phyloP scores from a whole-genome alignment of 768 basidiomycete genomes.

The Sistotremastrum niveocremeum region DNA sequence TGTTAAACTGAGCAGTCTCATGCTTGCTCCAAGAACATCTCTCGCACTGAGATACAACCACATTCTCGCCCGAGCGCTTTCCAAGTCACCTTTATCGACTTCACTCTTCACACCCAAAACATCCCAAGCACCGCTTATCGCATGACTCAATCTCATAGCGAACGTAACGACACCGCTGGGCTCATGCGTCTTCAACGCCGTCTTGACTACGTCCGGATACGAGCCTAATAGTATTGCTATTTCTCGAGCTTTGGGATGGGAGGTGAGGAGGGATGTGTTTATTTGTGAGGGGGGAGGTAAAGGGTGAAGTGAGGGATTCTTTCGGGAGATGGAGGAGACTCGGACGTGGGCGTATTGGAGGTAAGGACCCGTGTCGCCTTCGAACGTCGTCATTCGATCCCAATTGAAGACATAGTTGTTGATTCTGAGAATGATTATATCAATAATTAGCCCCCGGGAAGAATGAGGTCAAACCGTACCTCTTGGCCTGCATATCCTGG shows the following conservation, averaged over 20 bases:
- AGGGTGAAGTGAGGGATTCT: conserved; percentile 78
- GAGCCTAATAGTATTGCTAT: conserved; percentile 76
- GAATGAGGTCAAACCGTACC: conserved; percentile 31
- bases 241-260: conserved; percentile 64
- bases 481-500: conserved; percentile 91
- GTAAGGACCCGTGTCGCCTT: conserved; percentile 93
- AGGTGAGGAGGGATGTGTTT: conserved; percentile 48
- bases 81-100: conserved; percentile 33
- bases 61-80: conserved; percentile 71
- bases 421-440: conserved; percentile 36
- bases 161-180: conserved; percentile 88
- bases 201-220: conserved; percentile 86
- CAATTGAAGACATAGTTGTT: conserved; percentile 95
- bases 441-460: background rate
- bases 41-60: conserved; percentile 81
- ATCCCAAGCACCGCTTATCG: conserved; percentile 90
- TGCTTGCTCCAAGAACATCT: conserved; percentile 78
- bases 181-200: conserved; percentile 74
- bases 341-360: conserved; percentile 96
- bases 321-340: conserved; percentile 78
- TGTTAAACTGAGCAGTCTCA: conserved; percentile 77
- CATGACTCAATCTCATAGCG: conserved; percentile 74
- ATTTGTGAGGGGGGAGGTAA: conserved; percentile 60
- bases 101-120: conserved; percentile 77
- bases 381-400: conserved; percentile 89